Base-by-base conservation (phyloP, 495 filamentous ascomycete species). In the Entonaema liquescens region DNA sequence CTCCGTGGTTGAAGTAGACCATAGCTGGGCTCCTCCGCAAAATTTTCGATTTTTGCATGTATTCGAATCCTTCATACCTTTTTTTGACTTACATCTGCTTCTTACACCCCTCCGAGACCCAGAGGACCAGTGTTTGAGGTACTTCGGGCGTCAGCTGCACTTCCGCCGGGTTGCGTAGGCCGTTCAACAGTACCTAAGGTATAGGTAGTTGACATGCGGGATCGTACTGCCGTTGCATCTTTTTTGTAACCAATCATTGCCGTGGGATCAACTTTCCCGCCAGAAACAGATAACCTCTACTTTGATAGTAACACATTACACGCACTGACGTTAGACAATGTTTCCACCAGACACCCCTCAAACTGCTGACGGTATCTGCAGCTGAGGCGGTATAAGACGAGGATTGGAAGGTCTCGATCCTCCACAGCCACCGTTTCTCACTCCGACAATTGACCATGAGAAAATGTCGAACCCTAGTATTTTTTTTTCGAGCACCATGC, bases 321-420 rank as follows among this genome's bases (percentile, higher is more conserved):
- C 62, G 25, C 57, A 59, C 57, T 54, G 52, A 61, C 50, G 70
- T 69, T 63, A n/a, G 52, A 69, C 70, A 47, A 44, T 66, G 62
- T 62, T 61, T 33, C 62, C 64, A 23, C 44, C 56, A 60, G 62
- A 68, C 52, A 63, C 47, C 44, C 55, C 50, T 40, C 36, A 31
- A 58, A 49, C 42, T 62, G 47, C 52, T 65, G 38, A 54, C 26
- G 15, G 61, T 62, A 26, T 38, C 59, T 65, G 65, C 64, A 72
- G 70, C 64, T 62, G 61, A 52, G 65, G 65, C 60, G 50, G 62
- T 50, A 68, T 60, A 59, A 38, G 59, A 62, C 62, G 58, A 71
- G 68, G 69, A 60, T 72, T 53, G 59, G 50, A 52, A 68, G 52
- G 65, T 62, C 61, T 73, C 65, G 62, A 68, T 68, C 70, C 65